These are phyloP conservation scores for Cynanchum wilfordii DNA, from an alignment of 257 asterid species.

Conservation along the genomic window DNA sequence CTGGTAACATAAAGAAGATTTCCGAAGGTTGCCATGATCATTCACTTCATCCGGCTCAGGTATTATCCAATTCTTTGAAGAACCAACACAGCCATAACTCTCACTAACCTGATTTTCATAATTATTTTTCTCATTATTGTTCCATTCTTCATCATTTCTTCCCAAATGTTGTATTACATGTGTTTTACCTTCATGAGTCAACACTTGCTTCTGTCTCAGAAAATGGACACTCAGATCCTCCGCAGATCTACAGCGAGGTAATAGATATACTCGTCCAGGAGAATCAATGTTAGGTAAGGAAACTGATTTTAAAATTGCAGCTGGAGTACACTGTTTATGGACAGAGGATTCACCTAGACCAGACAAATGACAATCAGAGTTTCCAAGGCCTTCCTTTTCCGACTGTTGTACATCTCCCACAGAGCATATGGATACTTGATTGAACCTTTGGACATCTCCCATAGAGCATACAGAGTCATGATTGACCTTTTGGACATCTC, in stretches of 20 bases:
- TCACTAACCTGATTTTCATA: conserved; percentile 51
- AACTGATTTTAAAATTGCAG: conserved; percentile 48
- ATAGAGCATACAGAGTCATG: conserved; percentile 43
- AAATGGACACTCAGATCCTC: conserved; percentile 52
- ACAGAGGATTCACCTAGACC: conserved; percentile 45
- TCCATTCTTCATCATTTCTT: conserved; percentile 27
- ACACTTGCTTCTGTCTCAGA: conserved; percentile 36
- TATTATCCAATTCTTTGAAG: conserved; percentile 82
- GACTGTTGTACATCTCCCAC: conserved; percentile 39
- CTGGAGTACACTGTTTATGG: conserved; percentile 31
- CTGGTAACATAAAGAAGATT: conserved; percentile 38
- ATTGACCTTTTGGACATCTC: conserved; percentile 37
- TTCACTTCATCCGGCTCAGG: conserved; percentile 52
- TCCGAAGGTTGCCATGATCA: conserved; percentile 27
- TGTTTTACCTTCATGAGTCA: conserved; percentile 31
- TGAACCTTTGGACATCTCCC: conserved; percentile 40
- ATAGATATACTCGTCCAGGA: conserved; percentile 24
- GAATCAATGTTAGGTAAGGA: conserved; percentile 67
- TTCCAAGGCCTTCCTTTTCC: conserved; percentile 40
- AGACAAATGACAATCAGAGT: conserved; percentile 36
- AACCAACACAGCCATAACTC: conserved; percentile 46
- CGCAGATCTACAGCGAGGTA: conserved; percentile 55
- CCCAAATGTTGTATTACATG: conserved; percentile 29
- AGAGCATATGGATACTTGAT: conserved; percentile 42
- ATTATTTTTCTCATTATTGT: conserved; percentile 29